phyloP scores from a whole-genome alignment of 495 filamentous ascomycete species.

The Pyrenula aspistea region DNA sequence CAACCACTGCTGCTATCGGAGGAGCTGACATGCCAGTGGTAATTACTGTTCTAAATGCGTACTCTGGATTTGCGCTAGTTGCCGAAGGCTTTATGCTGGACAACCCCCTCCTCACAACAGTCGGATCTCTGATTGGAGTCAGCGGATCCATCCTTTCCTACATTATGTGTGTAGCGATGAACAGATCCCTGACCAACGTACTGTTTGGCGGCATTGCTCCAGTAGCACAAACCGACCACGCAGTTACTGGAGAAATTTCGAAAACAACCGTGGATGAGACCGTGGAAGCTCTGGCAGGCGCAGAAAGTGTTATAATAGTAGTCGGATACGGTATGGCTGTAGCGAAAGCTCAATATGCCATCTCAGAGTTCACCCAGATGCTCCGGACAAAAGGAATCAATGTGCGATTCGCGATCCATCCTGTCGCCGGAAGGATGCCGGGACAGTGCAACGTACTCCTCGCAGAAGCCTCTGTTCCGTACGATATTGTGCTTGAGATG shows the following conservation, averaged over 20 bases:
- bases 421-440: constrained; percentile 74
- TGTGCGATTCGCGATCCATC: constrained; percentile 78
- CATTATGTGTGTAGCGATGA: constrained; percentile 78
- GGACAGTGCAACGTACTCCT: constrained; percentile 79
- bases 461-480: constrained; percentile 70
- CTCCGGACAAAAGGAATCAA: constrained; percentile 57
- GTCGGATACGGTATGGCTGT: constrained; percentile 85
- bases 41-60: constrained; percentile 76
- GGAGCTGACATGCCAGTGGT: constrained; percentile 84
- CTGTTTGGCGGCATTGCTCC: constrained; percentile 66
- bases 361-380: constrained; percentile 62
- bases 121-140: constrained; percentile 71
- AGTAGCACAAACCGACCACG: constrained; percentile 45
- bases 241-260: constrained; percentile 62
- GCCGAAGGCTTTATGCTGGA: constrained; percentile 83
- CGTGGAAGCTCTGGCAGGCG: constrained; percentile 53
- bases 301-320: constrained; percentile 66
- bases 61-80: constrained; percentile 72
- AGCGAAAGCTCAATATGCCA: constrained; percentile 76
- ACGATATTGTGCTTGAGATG: constrained; percentile 81
- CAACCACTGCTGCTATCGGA: constrained; percentile 70
- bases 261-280: constrained; percentile 66
- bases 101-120: constrained; percentile 64
- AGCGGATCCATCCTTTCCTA: constrained; percentile 73
- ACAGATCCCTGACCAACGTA: constrained; percentile 66